phyloP scores from a whole-genome alignment of 208 protist species.

The Naegleria lovaniensis region DNA sequence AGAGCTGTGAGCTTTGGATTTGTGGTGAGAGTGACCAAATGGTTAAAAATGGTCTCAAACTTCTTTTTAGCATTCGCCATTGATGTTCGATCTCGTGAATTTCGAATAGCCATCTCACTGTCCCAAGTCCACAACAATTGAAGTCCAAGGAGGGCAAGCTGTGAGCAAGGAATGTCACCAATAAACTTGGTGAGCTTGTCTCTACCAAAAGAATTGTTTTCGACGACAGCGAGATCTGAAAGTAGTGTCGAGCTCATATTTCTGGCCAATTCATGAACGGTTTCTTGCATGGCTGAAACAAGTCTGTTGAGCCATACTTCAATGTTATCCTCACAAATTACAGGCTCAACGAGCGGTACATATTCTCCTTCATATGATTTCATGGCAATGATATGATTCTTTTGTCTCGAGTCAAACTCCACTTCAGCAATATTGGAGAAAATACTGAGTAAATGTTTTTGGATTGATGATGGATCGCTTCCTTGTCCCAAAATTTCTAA shows the following conservation, averaged over 20 bases:
- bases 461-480: constrained; percentile 56
- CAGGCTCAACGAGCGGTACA: constrained; percentile 44
- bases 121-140: constrained; percentile 69
- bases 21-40: constrained; percentile 34
- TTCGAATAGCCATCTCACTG: constrained; percentile 47
- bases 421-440: constrained; percentile 59
- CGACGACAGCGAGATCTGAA: not conserved
- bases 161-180: constrained; percentile 48
- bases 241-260: not conserved
- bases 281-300: constrained; percentile 48
- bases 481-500: constrained; percentile 75
- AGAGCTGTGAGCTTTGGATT: constrained; percentile 29
- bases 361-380: constrained; percentile 50
- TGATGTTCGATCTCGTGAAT: constrained; percentile 38
- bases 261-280: constrained; percentile 39
- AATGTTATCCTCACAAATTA: constrained; percentile 56
- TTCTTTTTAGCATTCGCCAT: constrained; percentile 34
- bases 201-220: not conserved
- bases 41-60: constrained; percentile 41
- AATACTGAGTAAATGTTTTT: constrained; percentile 59
- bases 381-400: constrained; percentile 44
- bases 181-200: constrained; percentile 54
- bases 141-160: constrained; percentile 59
- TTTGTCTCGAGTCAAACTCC: constrained; percentile 46
- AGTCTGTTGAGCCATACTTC: constrained; percentile 63